Conservation (phyloP, 208 protist genomes). For the Novymonas esmeraldas region DNA sequence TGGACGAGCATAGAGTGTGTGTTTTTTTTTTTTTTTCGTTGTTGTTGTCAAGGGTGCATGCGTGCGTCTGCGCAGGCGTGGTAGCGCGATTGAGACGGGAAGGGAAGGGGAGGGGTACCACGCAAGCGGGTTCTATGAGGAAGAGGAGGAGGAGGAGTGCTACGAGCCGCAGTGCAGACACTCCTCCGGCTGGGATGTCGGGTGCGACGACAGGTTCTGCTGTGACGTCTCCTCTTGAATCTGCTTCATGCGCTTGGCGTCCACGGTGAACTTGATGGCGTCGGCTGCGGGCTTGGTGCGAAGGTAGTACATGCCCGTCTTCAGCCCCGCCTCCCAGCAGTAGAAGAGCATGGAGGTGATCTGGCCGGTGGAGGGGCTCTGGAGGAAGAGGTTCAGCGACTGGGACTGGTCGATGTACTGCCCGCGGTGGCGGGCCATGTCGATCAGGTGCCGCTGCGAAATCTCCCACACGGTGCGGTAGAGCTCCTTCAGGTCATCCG, state of each 20-base stretch:
- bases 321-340: slow-evolving; percentile 98
- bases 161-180: slow-evolving; percentile 82
- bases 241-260: slow-evolving; percentile 86
- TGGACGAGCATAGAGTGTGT: too few relatives aligned
- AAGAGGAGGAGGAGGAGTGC: too few relatives aligned
- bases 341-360: slow-evolving; percentile 99
- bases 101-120: neutral
- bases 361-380: slow-evolving; percentile 93
- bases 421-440: slow-evolving; percentile 98
- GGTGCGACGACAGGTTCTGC: slow-evolving; percentile 8
- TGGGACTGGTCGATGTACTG: slow-evolving; percentile 99
- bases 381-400: slow-evolving; percentile 99
- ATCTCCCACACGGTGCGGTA: slow-evolving; percentile 99
- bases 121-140: too few relatives aligned
- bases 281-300: slow-evolving; percentile 97
- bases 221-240: slow-evolving; percentile 44
- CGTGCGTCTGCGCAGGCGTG: too few relatives aligned
- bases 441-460: slow-evolving; percentile 96
- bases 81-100: too few relatives aligned
- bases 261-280: slow-evolving; percentile 99
- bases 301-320: slow-evolving; percentile 99
- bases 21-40: too few relatives aligned
- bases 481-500: slow-evolving; percentile 94
- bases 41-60: too few relatives aligned
- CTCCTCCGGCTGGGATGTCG: slow-evolving; percentile 53